These are phyloP conservation scores for Scorias spongiosa DNA, from an alignment of 2,329 filamentous ascomycete genomes.

Conservation along the genomic window DNA sequence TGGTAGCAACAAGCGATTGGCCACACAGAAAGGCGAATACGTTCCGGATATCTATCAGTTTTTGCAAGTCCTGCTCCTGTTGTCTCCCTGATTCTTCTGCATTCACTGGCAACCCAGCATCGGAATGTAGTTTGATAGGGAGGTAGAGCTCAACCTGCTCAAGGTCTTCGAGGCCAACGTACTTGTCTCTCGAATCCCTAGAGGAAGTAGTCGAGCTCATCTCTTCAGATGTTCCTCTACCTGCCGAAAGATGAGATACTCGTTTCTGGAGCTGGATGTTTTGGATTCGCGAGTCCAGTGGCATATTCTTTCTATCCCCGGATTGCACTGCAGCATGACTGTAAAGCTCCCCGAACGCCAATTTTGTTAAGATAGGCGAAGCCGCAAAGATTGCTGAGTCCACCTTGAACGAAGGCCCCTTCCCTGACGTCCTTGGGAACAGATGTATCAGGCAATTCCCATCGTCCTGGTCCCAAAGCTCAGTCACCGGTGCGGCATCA, in stretches of 20 bases:
- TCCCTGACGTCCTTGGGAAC: slow-evolving; percentile 40
- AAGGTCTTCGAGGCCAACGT: slow-evolving; percentile 32
- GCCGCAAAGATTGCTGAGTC: slow-evolving; percentile 43
- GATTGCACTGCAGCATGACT: slow-evolving; percentile 19
- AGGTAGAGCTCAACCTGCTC: slow-evolving; percentile 42
- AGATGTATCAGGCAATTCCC: slow-evolving; percentile 51
- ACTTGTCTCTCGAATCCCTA: slow-evolving; percentile 25
- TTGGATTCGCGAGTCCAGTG: slow-evolving; percentile 14
- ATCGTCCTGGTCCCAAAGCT: slow-evolving; percentile 44
- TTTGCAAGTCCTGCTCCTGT: slow-evolving; percentile 36
- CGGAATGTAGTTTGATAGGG: slow-evolving; percentile 40
- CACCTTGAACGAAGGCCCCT: slow-evolving; percentile 45
- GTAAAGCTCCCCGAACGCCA: slow-evolving; percentile 40
- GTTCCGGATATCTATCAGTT: slow-evolving; percentile 44
- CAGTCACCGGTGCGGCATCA: slow-evolving; percentile 37
- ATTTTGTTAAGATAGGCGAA: slow-evolving; percentile 38
- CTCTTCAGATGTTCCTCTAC: background rate
- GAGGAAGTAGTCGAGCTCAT: slow-evolving; percentile 17
- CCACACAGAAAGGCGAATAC: slow-evolving; percentile 49
- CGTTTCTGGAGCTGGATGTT: slow-evolving; percentile 5
- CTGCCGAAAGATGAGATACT: background rate
- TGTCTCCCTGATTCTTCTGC: slow-evolving; percentile 10
- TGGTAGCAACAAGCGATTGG: slow-evolving; percentile 44
- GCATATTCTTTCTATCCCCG: slow-evolving; percentile 19
- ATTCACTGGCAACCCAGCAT: slow-evolving; percentile 23